Conservation (phyloP, 2,329 filamentous ascomycete species). For the Nemania sp. region DNA sequence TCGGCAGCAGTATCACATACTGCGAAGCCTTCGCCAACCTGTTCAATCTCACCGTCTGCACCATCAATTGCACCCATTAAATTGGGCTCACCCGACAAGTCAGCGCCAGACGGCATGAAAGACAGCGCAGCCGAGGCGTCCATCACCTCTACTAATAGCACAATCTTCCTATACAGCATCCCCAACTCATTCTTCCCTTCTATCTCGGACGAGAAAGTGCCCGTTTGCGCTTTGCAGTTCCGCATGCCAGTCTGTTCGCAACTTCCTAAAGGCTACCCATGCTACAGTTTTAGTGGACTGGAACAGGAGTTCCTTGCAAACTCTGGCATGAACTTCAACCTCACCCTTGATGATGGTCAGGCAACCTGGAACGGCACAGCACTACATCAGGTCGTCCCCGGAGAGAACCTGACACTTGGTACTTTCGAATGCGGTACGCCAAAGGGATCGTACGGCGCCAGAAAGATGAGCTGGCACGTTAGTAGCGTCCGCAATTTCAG, state of each 20-base stretch:
- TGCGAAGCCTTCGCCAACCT: constrained; percentile 23
- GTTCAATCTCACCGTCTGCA: constrained; percentile 32
- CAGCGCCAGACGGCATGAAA: constrained; percentile 20
- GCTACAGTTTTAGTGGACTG: constrained; percentile 39
- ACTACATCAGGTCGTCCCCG: constrained; percentile 40
- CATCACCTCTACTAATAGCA: constrained; percentile 33
- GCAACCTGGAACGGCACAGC: constrained; percentile 35
- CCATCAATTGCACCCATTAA: constrained; percentile 37
- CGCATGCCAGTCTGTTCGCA: constrained; percentile 39
- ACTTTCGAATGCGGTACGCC: constrained; percentile 37
- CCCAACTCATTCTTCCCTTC: constrained; percentile 29
- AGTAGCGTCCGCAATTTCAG: constrained; percentile 37
- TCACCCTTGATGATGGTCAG: constrained; percentile 28
- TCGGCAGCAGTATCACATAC: constrained; percentile 3
- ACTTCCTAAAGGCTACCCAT: constrained; percentile 40
- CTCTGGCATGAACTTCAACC: constrained; percentile 39
- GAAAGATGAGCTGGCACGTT: constrained; percentile 37
- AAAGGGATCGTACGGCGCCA: constrained; percentile 14
- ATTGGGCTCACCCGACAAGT: constrained; percentile 29
- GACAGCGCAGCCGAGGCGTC: constrained; percentile 28
- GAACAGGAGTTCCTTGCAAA: constrained; percentile 38
- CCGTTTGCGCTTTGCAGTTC: constrained; percentile 41
- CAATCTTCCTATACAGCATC: constrained; percentile 36
- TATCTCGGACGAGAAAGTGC: constrained; percentile 2
- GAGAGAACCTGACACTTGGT: constrained; percentile 35